These are phyloP conservation scores for Cardamine occulta DNA, from an alignment of 345 rosid genomes.

Conservation along the genomic window DNA sequence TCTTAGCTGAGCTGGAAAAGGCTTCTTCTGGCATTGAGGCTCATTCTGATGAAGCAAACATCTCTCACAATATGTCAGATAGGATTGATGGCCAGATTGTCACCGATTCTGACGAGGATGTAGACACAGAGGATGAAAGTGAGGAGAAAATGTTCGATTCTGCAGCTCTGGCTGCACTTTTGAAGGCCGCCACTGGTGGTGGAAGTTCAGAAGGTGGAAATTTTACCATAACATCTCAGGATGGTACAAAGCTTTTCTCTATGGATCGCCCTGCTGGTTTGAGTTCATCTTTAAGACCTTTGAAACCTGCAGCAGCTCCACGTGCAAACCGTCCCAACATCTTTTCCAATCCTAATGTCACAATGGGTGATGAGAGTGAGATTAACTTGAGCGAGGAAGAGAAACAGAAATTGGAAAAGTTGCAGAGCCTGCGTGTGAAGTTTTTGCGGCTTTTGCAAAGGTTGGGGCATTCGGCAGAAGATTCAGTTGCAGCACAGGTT, in stretches of 20 bases:
- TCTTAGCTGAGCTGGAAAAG: constrained; percentile 78
- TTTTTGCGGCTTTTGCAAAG: constrained; percentile 86
- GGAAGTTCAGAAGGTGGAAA: constrained; percentile 64
- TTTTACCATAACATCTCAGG: constrained; percentile 74
- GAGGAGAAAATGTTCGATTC: constrained; percentile 82
- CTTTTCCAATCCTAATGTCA: constrained; percentile 53
- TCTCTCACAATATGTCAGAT: constrained; percentile 60
- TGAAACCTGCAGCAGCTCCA: constrained; percentile 74
- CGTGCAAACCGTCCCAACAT: constrained; percentile 61
- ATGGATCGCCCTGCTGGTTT: constrained; percentile 91
- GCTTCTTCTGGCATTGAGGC: constrained; percentile 62
- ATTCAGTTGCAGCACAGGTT: constrained; percentile 78
- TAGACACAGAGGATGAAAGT: constrained; percentile 85
- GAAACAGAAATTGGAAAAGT: constrained; percentile 73
- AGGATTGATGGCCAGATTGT: constrained; percentile 79
- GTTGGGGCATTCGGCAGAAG: constrained; percentile 79
- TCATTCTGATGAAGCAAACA: constrained; percentile 57
- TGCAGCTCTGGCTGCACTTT: constrained; percentile 85
- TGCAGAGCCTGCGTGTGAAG: constrained; percentile 75
- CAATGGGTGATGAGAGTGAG: constrained; percentile 55
- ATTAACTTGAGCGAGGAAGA: constrained; percentile 81
- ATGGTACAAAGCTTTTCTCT: constrained; percentile 90
- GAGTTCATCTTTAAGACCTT: constrained; percentile 75
- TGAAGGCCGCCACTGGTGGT: constrained; percentile 86
- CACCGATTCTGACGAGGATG: constrained; percentile 90